phyloP scores from a whole-genome alignment of 805 yeast species.

The Ogataea populi-albae region DNA sequence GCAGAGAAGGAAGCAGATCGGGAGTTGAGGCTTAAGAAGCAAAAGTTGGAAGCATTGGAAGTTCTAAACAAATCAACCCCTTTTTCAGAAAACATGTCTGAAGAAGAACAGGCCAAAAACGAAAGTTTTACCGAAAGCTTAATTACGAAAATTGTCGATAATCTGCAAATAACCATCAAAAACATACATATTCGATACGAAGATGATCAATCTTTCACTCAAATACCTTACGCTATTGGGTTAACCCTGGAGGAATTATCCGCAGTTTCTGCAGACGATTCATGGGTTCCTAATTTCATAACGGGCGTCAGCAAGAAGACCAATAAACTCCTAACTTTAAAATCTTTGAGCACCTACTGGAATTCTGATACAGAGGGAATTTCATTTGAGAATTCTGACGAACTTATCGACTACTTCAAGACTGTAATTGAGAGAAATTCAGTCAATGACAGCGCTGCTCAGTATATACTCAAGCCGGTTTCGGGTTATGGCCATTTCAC shows the following conservation, averaged over 20 bases:
- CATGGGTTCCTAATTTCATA: constrained; percentile 84
- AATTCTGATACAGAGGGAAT: constrained; percentile 62
- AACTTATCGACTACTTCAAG: constrained; percentile 48
- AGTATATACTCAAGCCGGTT: constrained; percentile 78
- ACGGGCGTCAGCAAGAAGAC: constrained; percentile 65
- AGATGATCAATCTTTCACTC: constrained; percentile 69
- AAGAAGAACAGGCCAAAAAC: constrained; percentile 48
- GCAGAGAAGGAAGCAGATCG: constrained; percentile 58
- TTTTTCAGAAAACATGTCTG: constrained; percentile 25
- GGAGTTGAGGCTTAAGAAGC: constrained; percentile 57
- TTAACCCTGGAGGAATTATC: constrained; percentile 80
- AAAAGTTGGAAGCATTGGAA: constrained; percentile 66
- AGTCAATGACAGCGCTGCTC: constrained; percentile 32
- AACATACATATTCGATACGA: constrained; percentile 93
- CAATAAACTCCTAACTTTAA: constrained; percentile 71
- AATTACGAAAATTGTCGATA: constrained; percentile 87
- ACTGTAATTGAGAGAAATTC: constrained; percentile 38
- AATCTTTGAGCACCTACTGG: constrained; percentile 79
- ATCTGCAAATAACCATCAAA: constrained; percentile 84
- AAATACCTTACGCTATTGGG: constrained; percentile 78
- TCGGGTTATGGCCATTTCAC: constrained; percentile 83
- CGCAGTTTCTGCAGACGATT: constrained; percentile 82
- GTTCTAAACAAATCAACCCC: constrained; percentile 50
- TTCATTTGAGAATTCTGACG: constrained; percentile 45
- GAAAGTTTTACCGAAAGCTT: constrained; percentile 85